Base-by-base conservation (phyloP, 495 filamentous ascomycete species). In the Neurospora sp. region DNA sequence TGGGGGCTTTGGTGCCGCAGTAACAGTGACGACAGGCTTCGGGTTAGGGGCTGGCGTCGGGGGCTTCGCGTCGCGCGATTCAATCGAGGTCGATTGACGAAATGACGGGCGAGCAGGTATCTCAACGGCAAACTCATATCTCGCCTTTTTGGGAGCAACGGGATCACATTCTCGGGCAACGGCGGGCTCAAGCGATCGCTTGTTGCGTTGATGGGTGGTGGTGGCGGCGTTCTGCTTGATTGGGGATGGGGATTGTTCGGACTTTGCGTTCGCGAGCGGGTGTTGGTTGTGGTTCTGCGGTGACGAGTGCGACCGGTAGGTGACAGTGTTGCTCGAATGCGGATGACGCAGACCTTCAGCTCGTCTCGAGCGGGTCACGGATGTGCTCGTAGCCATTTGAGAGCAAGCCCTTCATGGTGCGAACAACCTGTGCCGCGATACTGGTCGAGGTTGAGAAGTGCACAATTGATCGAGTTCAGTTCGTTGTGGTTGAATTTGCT, bases 91-190 rank as follows among this genome's bases (percentile, higher is more conserved):
- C 48, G 76, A 76, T 16, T 79, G 69, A 42, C 80, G 73, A 68
- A 80, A 75, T 39, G 77, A 72, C 59, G 77, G 68, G 40, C 79
- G 75, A 3, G 82, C 70, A 0, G 82, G 75, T 40, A 85, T 84
- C 72, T 84, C 83, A 45, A 85, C 81, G 8, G 82, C 77, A 69
- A 85, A 37, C 73, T 73, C 22, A 73, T 78, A 77, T 61, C 74
- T 68, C 35, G 74, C 69, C 70, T 71, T 78, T 53, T 79, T 80
- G 53, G 74, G 48, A 10, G 71, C 40, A 48, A 72, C 31, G 40
- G 42, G 70, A 38, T 78, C 74, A 65, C 65, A 68, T 17, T 79
- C 73, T 69, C 70, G 72, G 40, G 22, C 38, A 9, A 39, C 59
- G 4, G 74, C 59, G 20, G 70, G 14, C 16, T 79, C 78, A 69